These are phyloP conservation scores for Ilyonectria robusta DNA, from an alignment of 2,329 filamentous ascomycete species.

Conservation along the genomic window DNA sequence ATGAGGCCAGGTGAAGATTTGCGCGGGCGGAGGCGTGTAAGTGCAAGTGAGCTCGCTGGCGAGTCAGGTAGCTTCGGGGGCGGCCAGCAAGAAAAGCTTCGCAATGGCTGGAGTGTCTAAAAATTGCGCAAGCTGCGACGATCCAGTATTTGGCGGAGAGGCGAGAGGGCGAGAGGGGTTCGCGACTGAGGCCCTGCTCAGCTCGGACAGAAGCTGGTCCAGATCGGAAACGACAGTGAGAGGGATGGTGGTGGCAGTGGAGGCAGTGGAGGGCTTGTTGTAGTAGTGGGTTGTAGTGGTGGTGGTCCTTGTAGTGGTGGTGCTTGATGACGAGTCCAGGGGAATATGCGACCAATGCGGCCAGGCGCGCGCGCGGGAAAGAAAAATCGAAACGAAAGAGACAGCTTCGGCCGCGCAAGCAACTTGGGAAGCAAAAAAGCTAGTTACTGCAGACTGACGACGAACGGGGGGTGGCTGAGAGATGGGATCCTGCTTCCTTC, in stretches of 20 bases:
- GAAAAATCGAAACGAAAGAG: slow-evolving; percentile 11
- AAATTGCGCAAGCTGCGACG: background rate
- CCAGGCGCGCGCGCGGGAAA: background rate
- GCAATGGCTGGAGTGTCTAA: background rate
- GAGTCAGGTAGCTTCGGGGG: background rate
- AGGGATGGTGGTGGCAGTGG: background rate
- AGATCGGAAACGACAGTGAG: slow-evolving; percentile 20
- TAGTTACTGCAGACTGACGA: background rate
- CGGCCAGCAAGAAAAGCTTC: background rate
- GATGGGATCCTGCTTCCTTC: background rate
- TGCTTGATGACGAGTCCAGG: slow-evolving; percentile 12
- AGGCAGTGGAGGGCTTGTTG: background rate
- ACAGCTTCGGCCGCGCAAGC: slow-evolving; percentile 11
- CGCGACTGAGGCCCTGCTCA: background rate
- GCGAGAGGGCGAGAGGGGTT: background rate
- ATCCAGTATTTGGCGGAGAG: background rate
- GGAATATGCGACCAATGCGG: background rate
- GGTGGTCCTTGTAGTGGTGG: background rate
- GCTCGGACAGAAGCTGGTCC: slow-evolving; percentile 2
- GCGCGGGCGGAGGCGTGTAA: slow-evolving; percentile 11
- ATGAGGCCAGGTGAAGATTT: slow-evolving; percentile 4
- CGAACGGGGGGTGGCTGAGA: background rate
- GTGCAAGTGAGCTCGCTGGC: background rate
- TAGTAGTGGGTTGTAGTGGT: background rate
- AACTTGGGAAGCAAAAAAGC: background rate